Conservation (phyloP, 768 basidiomycete species). For the Agrocybe pediades region DNA sequence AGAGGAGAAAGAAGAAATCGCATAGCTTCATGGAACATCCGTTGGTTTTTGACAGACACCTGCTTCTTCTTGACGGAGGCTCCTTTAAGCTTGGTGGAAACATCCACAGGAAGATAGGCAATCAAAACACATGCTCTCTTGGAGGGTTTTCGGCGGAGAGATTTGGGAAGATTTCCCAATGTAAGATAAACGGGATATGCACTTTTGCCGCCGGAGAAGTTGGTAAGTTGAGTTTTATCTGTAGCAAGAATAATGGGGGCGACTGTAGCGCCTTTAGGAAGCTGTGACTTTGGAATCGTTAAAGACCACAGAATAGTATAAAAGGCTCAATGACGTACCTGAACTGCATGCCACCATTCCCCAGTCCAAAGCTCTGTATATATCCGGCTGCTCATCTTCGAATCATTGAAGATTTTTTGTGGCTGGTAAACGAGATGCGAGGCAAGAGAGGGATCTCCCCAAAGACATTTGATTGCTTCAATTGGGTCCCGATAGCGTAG, state of each 20-base stretch:
- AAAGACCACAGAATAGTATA: neutral
- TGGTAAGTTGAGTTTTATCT: conserved; percentile 33
- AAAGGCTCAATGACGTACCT: conserved; percentile 27
- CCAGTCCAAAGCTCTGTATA: conserved; percentile 38
- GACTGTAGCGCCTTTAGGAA: conserved; percentile 26
- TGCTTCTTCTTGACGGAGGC: neutral
- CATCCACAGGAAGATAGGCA: conserved; percentile 40
- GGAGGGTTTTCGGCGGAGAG: conserved; percentile 30
- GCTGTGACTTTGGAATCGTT: neutral
- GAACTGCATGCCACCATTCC: conserved; percentile 35
- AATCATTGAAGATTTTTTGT: conserved; percentile 21
- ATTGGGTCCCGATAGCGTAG: conserved; percentile 24
- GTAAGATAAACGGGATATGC: conserved; percentile 48
- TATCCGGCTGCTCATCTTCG: conserved; percentile 12
- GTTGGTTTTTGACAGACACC: conserved; percentile 13
- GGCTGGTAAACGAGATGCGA: conserved; percentile 24
- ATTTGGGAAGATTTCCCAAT: conserved; percentile 39
- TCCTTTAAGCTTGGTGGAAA: conserved; percentile 14
- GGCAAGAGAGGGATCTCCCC: neutral
- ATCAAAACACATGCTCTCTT: conserved; percentile 32
- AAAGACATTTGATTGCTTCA: conserved; percentile 19
- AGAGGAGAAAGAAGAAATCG: conserved; percentile 28
- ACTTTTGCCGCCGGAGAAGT: conserved; percentile 35
- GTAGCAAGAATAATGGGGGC: conserved; percentile 39
- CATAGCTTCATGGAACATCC: conserved; percentile 40